Evolutionary conservation across 2,329 filamentous ascomycete genomes (phyloP).

Genomic region (Ilyonectria destructans): DNA sequence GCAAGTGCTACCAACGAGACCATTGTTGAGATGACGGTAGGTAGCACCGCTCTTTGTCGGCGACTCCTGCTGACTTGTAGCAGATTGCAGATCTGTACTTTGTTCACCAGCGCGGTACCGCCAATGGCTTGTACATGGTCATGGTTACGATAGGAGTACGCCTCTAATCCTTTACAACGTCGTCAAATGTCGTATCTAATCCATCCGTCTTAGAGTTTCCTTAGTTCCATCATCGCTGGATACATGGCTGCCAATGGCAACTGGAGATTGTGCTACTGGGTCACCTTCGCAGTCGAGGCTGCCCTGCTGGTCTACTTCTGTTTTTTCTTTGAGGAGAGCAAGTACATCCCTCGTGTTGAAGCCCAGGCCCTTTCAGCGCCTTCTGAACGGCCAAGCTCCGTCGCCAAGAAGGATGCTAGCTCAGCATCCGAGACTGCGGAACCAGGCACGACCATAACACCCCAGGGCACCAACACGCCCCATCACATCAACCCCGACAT

Average conservation of each 20-base stretch:
- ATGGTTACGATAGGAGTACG: slow-evolving; percentile 47
- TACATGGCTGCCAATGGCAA: slow-evolving; percentile 43
- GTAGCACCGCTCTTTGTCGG: neutral
- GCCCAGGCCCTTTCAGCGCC: neutral
- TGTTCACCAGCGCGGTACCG: slow-evolving; percentile 48
- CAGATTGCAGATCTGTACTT: slow-evolving; percentile 52
- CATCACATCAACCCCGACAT: slow-evolving; percentile 17
- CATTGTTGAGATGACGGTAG: slow-evolving; percentile 55
- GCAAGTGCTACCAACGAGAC: slow-evolving; percentile 56
- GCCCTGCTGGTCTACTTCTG: slow-evolving; percentile 34
- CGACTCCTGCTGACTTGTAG: neutral
- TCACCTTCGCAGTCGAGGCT: slow-evolving; percentile 37
- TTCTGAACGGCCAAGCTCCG: neutral
- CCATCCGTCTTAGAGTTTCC: slow-evolving; percentile 29
- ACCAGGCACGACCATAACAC: neutral
- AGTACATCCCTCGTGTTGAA: slow-evolving; percentile 44
- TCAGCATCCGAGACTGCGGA: neutral
- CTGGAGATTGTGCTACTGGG: slow-evolving; percentile 49
- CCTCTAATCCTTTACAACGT: neutral
- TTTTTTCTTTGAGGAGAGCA: slow-evolving; percentile 48
- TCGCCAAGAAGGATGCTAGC: slow-evolving; percentile 4
- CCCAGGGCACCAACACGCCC: neutral
- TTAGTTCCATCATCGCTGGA: slow-evolving; percentile 51
- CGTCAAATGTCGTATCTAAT: too few species aligned
- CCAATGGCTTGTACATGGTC: slow-evolving; percentile 49